Percentiles rank a stretch among this genome's conserved stretches.
Evolutionary conservation across 1,139 yeast genomes (phyloP).

Genomic region (Meyerozyma elateridarum): DNA sequence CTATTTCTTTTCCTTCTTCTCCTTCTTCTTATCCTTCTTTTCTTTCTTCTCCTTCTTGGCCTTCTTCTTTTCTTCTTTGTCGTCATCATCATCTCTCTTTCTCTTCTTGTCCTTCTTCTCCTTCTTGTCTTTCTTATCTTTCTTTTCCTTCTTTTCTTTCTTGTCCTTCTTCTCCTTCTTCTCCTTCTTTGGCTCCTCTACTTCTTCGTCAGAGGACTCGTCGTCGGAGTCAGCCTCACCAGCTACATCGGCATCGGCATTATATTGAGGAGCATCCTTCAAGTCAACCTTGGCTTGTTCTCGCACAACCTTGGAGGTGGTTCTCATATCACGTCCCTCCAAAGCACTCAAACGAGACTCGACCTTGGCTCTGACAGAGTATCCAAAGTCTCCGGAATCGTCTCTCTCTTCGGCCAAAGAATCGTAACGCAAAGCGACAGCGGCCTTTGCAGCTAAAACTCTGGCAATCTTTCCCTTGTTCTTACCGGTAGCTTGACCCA

Average conservation of each 20-base stretch:
- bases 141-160: conserved; percentile 43
- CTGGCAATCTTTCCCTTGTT: conserved; percentile 99
- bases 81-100: conserved; percentile 29
- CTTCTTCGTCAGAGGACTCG: conserved; percentile 34
- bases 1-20: conserved; percentile 16
- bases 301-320: conserved; percentile 70
- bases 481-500: conserved; percentile 96
- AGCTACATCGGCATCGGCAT: conserved; percentile 83
- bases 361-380: conserved; percentile 87
- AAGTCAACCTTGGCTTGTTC: conserved; percentile 81
- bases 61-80: conserved; percentile 43
- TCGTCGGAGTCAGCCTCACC: conserved; percentile 28
- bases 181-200: conserved; percentile 48
- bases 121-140: conserved; percentile 35
- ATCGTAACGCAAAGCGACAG: conserved; percentile 93
- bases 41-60: conserved; percentile 43
- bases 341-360: conserved; percentile 91
- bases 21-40: conserved; percentile 25
- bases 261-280: conserved; percentile 80
- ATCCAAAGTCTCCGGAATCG: conserved; percentile 91
- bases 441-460: conserved; percentile 97
- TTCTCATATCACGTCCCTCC: conserved; percentile 91
- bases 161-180: conserved; percentile 32
- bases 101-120: conserved; percentile 24
- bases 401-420: conserved; percentile 96